Conservation (phyloP, 208 protist species). For the Willaertia magna region DNA sequence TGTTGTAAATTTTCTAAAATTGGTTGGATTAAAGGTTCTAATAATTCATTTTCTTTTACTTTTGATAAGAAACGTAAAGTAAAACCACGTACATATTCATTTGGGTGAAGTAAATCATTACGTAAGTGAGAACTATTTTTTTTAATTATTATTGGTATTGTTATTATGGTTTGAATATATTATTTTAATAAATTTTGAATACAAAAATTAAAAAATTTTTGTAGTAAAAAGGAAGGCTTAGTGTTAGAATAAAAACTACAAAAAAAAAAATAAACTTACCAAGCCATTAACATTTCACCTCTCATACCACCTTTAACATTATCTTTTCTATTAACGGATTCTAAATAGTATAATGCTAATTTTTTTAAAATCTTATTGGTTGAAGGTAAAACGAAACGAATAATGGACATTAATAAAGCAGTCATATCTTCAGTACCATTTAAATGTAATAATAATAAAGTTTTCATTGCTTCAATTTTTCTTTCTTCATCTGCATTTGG, state of each 20-base stretch:
- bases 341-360: constrained; percentile 92
- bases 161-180: too few relatives aligned
- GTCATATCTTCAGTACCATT: constrained; percentile 88
- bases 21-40: constrained; percentile 87
- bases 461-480: constrained; percentile 71
- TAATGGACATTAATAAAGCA: constrained; percentile 90
- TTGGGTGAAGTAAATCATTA: constrained; percentile 89
- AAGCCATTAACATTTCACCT: constrained; percentile 94
- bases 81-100: constrained; percentile 92
- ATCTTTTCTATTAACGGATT: constrained; percentile 87
- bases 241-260: neutral
- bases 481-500: constrained; percentile 31
- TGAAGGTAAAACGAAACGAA: constrained; percentile 78
- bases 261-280: constrained; percentile 30
- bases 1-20: constrained; percentile 82
- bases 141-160: neutral
- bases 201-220: too few relatives aligned
- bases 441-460: constrained; percentile 74
- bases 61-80: constrained; percentile 95
- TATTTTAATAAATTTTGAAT: too few relatives aligned
- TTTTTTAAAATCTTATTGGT: constrained; percentile 83
- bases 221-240: too few relatives aligned
- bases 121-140: constrained; percentile 33
- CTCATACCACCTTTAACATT: constrained; percentile 77
- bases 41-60: constrained; percentile 82